A percentile compares a stretch with the other conserved stretches of the same genome.
phyloP scores from a whole-genome alignment of 139 green algal species.

The Chlamydomonas sp. region DNA sequence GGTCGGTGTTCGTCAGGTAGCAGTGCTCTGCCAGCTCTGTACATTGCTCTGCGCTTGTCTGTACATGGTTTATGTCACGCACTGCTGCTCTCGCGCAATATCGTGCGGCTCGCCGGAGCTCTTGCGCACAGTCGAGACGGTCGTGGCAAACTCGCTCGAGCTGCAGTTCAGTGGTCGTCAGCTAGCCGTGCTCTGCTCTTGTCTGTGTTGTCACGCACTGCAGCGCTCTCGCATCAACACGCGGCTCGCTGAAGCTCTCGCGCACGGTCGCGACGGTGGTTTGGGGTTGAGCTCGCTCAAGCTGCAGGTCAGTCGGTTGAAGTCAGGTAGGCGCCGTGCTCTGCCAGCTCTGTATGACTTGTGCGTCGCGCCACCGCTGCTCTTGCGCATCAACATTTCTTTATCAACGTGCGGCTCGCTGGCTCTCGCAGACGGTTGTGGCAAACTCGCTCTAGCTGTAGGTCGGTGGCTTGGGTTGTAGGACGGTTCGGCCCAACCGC shows the following conservation, averaged over 20 bases:
- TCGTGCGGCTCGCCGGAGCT: constrained; percentile 44
- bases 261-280: neutral
- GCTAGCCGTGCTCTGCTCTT: too few relatives aligned
- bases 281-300: too few relatives aligned
- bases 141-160: constrained; percentile 31
- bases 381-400: neutral
- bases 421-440: neutral
- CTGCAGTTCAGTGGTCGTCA: neutral
- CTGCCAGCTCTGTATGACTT: neutral
- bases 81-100: constrained; percentile 50
- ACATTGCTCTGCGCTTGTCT: neutral
- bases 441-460: neutral
- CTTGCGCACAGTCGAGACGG: constrained; percentile 37
- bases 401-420: neutral
- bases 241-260: neutral
- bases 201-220: neutral
- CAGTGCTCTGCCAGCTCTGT: too few relatives aligned
- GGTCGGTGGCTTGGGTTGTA: too few relatives aligned
- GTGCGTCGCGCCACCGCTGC: neutral
- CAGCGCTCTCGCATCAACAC: neutral
- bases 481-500: too few relatives aligned
- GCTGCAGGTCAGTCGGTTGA: neutral
- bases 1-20: too few relatives aligned
- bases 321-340: neutral
- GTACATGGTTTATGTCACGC: too few relatives aligned